These are phyloP conservation scores for Aspergillus pseudoviridinutans DNA, from an alignment of 2,329 filamentous ascomycete species.

Conservation along the genomic window DNA sequence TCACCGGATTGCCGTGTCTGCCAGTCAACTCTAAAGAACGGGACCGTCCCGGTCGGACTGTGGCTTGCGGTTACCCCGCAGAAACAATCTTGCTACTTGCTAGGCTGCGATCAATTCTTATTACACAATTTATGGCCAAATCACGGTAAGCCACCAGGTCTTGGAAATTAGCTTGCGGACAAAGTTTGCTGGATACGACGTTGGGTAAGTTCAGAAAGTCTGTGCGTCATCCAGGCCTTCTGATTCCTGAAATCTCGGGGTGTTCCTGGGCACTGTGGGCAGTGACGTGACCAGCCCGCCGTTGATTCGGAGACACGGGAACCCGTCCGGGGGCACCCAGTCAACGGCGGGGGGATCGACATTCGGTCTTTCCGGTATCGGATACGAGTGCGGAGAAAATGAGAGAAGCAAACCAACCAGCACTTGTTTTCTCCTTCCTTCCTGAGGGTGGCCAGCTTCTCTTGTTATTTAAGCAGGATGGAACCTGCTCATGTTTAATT, in stretches of 20 bases:
- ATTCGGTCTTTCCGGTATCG: conserved; percentile 2
- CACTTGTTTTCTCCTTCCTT: background rate
- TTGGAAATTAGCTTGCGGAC: background rate
- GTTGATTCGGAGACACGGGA: background rate
- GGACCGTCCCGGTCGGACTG: background rate
- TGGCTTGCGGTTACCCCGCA: background rate
- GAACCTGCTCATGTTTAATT: background rate
- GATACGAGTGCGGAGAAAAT: conserved; percentile 7
- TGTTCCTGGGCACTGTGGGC: background rate
- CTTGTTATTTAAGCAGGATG: background rate
- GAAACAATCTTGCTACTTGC: background rate
- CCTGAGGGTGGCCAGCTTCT: background rate
- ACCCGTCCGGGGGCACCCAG: background rate
- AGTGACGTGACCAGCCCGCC: background rate
- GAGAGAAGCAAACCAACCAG: background rate
- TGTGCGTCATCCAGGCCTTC: background rate
- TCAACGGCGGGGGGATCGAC: conserved; percentile 8
- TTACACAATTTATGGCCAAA: background rate
- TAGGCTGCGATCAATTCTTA: background rate
- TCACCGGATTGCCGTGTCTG: background rate
- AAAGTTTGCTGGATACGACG: background rate
- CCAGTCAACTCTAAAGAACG: background rate
- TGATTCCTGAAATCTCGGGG: background rate
- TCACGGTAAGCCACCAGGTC: background rate
- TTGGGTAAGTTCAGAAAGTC: background rate